A percentile compares a stretch with the other conserved stretches of the same genome.
phyloP scores from a whole-genome alignment of 2,329 filamentous ascomycete species.

The Chalara sp. region DNA sequence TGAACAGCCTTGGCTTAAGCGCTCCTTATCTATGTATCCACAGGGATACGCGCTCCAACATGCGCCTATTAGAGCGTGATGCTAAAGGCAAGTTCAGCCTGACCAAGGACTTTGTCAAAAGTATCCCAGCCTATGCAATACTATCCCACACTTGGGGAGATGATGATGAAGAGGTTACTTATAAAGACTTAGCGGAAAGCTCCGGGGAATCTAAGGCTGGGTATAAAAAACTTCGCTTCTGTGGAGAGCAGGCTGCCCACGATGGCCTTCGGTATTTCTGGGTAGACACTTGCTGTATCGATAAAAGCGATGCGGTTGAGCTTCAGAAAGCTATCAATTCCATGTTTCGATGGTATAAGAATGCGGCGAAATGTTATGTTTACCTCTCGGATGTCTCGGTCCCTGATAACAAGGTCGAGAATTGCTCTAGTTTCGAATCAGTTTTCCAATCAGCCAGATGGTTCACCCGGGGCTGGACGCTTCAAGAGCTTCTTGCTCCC shows the following conservation, averaged over 20 bases:
- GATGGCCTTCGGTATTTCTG: background rate
- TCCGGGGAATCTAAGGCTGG: background rate
- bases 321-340: background rate
- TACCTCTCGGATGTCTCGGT: too few relatives aligned
- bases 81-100: background rate
- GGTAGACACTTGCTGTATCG: too few relatives aligned
- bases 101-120: conserved; percentile 2
- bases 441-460: background rate
- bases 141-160: conserved; percentile 6
- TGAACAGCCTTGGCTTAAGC: background rate
- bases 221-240: background rate
- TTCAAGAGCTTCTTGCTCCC: too few relatives aligned
- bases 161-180: conserved; percentile 4
- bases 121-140: conserved; percentile 5
- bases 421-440: background rate
- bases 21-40: background rate
- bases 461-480: too few relatives aligned
- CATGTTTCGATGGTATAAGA: background rate
- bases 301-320: background rate
- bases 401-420: too few relatives aligned
- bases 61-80: conserved; percentile 2
- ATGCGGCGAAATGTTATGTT: background rate
- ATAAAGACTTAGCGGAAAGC: conserved; percentile 1
- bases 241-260: background rate
- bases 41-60: background rate